Percentiles rank a stretch among this genome's conserved stretches.
phyloP scores from a whole-genome alignment of 495 filamentous ascomycete species.

The Neurospora sp. region DNA sequence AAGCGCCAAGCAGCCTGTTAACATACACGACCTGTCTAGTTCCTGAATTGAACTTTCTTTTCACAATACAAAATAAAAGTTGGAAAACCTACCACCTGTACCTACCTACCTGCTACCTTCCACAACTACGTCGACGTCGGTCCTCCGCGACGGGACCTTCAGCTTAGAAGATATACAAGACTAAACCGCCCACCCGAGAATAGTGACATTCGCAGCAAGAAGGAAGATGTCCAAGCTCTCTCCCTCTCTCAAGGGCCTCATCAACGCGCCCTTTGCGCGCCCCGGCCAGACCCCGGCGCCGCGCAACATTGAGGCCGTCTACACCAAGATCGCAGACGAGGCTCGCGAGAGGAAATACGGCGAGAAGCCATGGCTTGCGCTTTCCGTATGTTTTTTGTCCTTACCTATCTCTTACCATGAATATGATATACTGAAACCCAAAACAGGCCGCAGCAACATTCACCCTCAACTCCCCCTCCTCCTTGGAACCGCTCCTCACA shows the following conservation, averaged over 20 bases:
- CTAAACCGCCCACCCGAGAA: neutral
- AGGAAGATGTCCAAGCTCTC: conserved; percentile 60
- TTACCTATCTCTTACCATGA: too few species aligned
- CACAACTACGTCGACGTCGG: neutral
- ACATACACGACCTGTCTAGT: neutral
- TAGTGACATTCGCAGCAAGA: neutral
- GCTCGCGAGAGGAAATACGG: conserved; percentile 46
- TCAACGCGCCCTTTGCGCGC: conserved; percentile 56
- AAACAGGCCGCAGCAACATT: conserved; percentile 25
- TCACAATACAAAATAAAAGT: neutral
- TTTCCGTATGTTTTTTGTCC: conserved; percentile 41
- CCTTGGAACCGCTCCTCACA: conserved; percentile 30
- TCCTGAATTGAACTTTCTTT: neutral
- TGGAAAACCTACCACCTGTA: neutral
- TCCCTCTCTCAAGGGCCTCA: conserved; percentile 56
- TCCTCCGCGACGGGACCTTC: neutral
- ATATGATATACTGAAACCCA: neutral
- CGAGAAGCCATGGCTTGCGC: conserved; percentile 51
- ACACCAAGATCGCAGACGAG: conserved; percentile 46
- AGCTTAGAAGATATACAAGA: neutral
- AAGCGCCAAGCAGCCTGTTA: neutral
- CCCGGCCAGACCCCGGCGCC: conserved; percentile 57
- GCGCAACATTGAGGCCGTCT: conserved; percentile 47
- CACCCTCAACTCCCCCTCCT: conserved; percentile 29
- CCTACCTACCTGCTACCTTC: too few species aligned